Base-by-base conservation (phyloP, 257 asterid species). In the Linderniella brevidens region DNA sequence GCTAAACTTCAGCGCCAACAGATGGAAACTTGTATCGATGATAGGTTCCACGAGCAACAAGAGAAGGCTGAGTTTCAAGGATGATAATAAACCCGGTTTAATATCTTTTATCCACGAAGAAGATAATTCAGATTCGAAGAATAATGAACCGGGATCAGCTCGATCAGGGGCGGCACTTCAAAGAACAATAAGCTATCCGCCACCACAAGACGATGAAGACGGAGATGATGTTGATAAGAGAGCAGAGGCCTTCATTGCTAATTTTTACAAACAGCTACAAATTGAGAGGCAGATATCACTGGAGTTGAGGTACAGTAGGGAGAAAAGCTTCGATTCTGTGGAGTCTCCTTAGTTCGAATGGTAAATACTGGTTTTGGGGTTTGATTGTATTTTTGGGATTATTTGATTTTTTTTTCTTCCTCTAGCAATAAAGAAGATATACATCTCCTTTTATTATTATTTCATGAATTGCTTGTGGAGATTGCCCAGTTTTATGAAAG, bases 161-260 rank as follows among this genome's bases (percentile, higher is more conserved):
- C 32, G 32, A 25, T n/a, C 32, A 6, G 6, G 4, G 32, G 6
- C 32, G 32, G 6, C 32, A 9, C 61, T 84, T 10, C 82, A 63
- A 35, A 67, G 94, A 57, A 76, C 93, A 1, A 64, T 56, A 6
- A 80, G 98, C 57, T 84, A 56, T 49, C 92, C 86, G 0, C 68
- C 73, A 1, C 90, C 74, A 36, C 95, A 88, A 39, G 98, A 88
- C 58, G 57, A 83, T 14, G 93, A 88, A 13, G 78, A 72, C 32
- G 92, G 76, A 29, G 98, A 88, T 39, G 98, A 88, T 58, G 57
- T 88, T n/a, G 93, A 88, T 16, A 80, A 72, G 62, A 78, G 77
- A 32, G 93, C 98, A 17, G 98, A 88, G 11, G 76, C 70, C 56
- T 88, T 88, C 19, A 88, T 88, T n/a, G 70, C 79, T 0, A 88